A percentile compares a stretch with the other conserved stretches of the same genome.
phyloP scores from a whole-genome alignment of 2,329 filamentous ascomycete species.

The Xylariaceae sp. region DNA sequence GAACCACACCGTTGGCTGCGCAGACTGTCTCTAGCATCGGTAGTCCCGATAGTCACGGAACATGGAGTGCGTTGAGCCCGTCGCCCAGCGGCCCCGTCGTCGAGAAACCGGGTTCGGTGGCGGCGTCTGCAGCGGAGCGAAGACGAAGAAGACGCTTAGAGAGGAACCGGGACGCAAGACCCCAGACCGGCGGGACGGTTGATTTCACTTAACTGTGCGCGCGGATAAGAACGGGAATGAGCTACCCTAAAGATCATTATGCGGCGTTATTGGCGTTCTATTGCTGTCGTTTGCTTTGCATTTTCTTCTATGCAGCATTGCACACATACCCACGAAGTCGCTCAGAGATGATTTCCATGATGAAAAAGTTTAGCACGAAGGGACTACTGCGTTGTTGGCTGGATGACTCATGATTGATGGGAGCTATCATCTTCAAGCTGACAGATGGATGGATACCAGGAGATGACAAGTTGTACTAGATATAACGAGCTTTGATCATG shows the following conservation, averaged over 20 bases:
- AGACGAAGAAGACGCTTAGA: conserved; percentile 56
- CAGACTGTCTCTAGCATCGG: conserved; percentile 48
- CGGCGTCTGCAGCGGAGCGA: conserved; percentile 47
- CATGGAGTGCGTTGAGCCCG: conserved; percentile 53
- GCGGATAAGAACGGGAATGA: conserved; percentile 2
- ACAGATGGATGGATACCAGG: too few species aligned
- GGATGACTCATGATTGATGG: conserved; percentile 3
- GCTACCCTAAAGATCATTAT: conserved; percentile 2
- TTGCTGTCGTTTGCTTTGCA: conserved; percentile 1
- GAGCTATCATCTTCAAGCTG: too few species aligned
- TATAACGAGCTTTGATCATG: conserved; percentile 14
- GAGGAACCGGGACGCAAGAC: conserved; percentile 37
- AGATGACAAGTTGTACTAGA: conserved; percentile 5
- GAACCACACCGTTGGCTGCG: conserved; percentile 35
- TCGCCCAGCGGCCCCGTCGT: conserved; percentile 42
- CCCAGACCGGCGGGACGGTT: conserved; percentile 30
- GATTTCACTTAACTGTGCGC: conserved; percentile 13
- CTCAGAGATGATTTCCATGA: conserved; percentile 8
- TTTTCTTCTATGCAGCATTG: conserved; percentile 8
- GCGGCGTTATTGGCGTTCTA: conserved; percentile 17
- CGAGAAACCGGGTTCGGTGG: conserved; percentile 35
- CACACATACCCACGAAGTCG: conserved; percentile 10
- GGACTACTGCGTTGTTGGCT: conserved; percentile 5
- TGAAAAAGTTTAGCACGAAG: conserved; percentile 1
- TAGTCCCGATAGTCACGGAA: conserved; percentile 46